Percentiles rank a stretch among this genome's conserved stretches.
phyloP scores from a whole-genome alignment of 768 basidiomycete species.

The button mushroom (Agaricus bisporus) region DNA sequence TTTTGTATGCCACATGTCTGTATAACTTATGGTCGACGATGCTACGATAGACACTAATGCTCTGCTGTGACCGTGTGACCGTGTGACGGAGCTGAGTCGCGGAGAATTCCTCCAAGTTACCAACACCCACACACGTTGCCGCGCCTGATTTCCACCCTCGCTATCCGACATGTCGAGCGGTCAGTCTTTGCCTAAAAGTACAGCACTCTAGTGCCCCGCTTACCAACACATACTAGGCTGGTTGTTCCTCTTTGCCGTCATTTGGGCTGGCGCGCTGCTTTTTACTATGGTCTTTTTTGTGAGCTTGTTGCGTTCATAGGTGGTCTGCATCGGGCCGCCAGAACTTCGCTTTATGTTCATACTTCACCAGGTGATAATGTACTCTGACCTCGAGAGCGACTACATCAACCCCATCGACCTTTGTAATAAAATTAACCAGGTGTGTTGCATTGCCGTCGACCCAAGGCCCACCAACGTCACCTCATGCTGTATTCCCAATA shows the following conservation, averaged over 20 bases:
- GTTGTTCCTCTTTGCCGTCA: slow-evolving; percentile 93
- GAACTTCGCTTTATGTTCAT: neutral
- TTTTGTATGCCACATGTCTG: neutral
- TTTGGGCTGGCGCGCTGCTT: slow-evolving; percentile 86
- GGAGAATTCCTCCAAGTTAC: too few relatives aligned
- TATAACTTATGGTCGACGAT: slow-evolving; percentile 2
- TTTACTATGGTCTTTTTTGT: slow-evolving; percentile 99
- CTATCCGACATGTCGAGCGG: slow-evolving; percentile 6
- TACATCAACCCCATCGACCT: slow-evolving; percentile 99
- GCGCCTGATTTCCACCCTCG: too few relatives aligned
- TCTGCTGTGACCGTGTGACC: slow-evolving; percentile 1
- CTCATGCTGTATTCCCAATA: slow-evolving; percentile 23
- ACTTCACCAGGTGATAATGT: slow-evolving; percentile 87
- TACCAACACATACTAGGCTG: slow-evolving; percentile 50
- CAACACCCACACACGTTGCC: too few relatives aligned
- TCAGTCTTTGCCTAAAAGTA: neutral
- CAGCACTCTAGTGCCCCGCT: neutral
- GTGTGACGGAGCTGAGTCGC: neutral
- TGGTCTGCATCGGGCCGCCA: neutral
- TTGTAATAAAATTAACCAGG: slow-evolving; percentile 98
- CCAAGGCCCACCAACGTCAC: neutral
- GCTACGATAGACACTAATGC: slow-evolving; percentile 1
- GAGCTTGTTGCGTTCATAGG: slow-evolving; percentile 27
- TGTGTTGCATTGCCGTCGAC: slow-evolving; percentile 25
- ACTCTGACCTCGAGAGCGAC: slow-evolving; percentile 97